Evolutionary conservation across 768 basidiomycete genomes (phyloP).

Genomic region (Boletus edulis): DNA sequence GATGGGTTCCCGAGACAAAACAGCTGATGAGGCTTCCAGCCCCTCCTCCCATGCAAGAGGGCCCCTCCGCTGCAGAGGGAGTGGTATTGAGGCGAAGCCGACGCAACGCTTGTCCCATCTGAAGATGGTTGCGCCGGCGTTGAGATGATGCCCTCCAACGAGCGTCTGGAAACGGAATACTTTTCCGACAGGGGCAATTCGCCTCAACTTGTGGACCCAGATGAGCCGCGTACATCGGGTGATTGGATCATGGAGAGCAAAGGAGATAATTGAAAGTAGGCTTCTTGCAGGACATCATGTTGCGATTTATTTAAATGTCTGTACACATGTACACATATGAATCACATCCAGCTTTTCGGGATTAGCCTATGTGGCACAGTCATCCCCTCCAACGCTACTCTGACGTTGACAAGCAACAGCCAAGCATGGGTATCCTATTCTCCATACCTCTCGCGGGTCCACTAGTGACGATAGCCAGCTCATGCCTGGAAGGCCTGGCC

Average conservation of each 20-base stretch:
- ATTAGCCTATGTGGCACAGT: background rate
- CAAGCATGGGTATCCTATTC: conserved; percentile 66
- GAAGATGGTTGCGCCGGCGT: too few relatives aligned
- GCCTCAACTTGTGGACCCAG: background rate
- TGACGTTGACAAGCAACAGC: too few relatives aligned
- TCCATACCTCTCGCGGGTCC: conserved; percentile 71
- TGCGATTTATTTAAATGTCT: too few relatives aligned
- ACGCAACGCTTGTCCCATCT: too few relatives aligned
- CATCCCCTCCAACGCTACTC: background rate
- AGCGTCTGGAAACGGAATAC: background rate
- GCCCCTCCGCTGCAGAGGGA: too few relatives aligned
- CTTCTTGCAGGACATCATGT: background rate
- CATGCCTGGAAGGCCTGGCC: conserved; percentile 78
- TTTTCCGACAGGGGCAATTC: background rate
- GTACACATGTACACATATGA: too few relatives aligned
- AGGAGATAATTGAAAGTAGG: too few relatives aligned
- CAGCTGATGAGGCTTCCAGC: too few relatives aligned
- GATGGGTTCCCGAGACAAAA: too few relatives aligned
- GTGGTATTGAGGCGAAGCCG: too few relatives aligned
- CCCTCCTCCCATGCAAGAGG: too few relatives aligned
- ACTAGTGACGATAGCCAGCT: conserved; percentile 70
- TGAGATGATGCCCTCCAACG: too few relatives aligned
- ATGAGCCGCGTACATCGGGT: background rate
- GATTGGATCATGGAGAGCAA: background rate
- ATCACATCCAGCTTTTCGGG: conserved; percentile 1